A percentile compares a stretch with the other conserved stretches of the same genome.
phyloP scores from a whole-genome alignment of 805 yeast species.

The Candida hungchunana region DNA sequence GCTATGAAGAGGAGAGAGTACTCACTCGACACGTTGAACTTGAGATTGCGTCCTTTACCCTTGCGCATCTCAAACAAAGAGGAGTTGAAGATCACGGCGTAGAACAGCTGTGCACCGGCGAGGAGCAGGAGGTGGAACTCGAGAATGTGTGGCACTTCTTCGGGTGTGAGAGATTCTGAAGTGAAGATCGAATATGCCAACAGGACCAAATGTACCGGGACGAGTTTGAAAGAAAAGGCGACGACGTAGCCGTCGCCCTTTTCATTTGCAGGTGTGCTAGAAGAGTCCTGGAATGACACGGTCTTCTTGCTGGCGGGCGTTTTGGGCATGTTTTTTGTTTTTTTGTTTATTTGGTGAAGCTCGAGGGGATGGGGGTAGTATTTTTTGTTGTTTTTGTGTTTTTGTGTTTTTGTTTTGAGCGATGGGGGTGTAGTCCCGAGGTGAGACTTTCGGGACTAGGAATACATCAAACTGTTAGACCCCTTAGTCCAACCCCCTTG shows the following conservation, averaged over 20 bases:
- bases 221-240: constrained; percentile 6
- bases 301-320: constrained; percentile 14
- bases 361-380: no score
- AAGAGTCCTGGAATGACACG: constrained; percentile 16
- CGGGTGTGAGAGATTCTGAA: constrained; percentile 1
- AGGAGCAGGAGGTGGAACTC: constrained; percentile 2
- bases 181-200: constrained; percentile 8
- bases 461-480: no score
- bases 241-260: constrained; percentile 1
- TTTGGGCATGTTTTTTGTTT: constrained; percentile 1
- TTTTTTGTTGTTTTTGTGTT: no score
- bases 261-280: constrained; percentile 5
- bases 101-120: constrained; percentile 5
- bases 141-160: constrained; percentile 1
- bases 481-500: no score
- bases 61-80: constrained; percentile 7
- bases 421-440: no score
- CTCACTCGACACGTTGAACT: constrained; percentile 5
- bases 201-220: constrained; percentile 11
- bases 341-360: no score
- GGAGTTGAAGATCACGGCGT: constrained; percentile 8
- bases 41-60: constrained; percentile 6
- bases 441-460: no score
- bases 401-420: no score
- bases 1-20: constrained; percentile 13